Evolutionary conservation across 768 basidiomycete genomes (phyloP).

Genomic region (Polyporus arcularius): DNA sequence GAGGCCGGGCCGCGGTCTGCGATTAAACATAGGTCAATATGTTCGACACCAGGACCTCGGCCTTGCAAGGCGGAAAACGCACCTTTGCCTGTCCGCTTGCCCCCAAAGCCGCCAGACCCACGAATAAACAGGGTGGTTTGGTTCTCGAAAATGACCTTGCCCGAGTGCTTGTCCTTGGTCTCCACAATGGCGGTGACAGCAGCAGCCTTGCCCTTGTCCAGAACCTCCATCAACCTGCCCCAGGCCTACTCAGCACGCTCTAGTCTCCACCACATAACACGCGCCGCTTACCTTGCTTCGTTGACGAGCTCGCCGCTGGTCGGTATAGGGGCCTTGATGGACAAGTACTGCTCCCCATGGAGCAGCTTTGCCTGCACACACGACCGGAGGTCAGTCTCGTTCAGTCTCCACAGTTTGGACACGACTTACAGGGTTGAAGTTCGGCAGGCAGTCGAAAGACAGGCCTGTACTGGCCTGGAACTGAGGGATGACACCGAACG

Average conservation of each 20-base stretch:
- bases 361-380: slow-evolving; percentile 81
- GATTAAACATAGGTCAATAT: neutral
- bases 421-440: slow-evolving; percentile 84
- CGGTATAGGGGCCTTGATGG: slow-evolving; percentile 84
- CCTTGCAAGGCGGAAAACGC: slow-evolving; percentile 22
- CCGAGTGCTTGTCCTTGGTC: slow-evolving; percentile 78
- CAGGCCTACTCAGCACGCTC: neutral
- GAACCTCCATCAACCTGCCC: slow-evolving; percentile 69
- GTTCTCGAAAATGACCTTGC: slow-evolving; percentile 86
- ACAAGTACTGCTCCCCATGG: slow-evolving; percentile 95
- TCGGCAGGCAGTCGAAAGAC: slow-evolving; percentile 85
- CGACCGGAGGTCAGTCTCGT: neutral
- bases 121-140: slow-evolving; percentile 91
- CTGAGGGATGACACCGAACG: slow-evolving; percentile 94
- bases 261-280: neutral
- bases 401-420: neutral
- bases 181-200: slow-evolving; percentile 79
- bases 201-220: slow-evolving; percentile 93
- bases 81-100: slow-evolving; percentile 84
- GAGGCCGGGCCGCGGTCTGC: slow-evolving; percentile 89
- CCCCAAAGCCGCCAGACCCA: slow-evolving; percentile 95
- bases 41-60: neutral
- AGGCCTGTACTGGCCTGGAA: slow-evolving; percentile 70
- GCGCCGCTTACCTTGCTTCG: slow-evolving; percentile 57
- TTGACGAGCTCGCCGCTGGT: slow-evolving; percentile 80